Conservation (phyloP, 352 stramenopile genomes). For the Phytophthora syringae region DNA sequence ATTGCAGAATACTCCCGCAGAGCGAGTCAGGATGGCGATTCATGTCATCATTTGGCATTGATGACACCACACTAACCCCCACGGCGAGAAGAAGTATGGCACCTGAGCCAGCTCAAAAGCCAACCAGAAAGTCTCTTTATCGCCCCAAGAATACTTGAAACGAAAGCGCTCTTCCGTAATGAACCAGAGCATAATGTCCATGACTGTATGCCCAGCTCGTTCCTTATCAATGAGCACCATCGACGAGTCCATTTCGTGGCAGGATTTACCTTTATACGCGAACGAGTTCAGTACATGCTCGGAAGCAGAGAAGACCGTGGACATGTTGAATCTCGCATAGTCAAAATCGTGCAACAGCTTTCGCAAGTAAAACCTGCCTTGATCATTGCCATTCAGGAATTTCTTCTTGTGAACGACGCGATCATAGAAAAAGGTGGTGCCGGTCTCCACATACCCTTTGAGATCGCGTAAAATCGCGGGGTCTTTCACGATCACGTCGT, state of each 20-base stretch:
- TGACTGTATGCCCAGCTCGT: constrained; percentile 31
- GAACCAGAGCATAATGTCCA: constrained; percentile 46
- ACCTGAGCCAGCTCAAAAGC: constrained; percentile 40
- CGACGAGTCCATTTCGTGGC: constrained; percentile 72
- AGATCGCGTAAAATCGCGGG: constrained; percentile 43
- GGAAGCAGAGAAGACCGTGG: constrained; percentile 24
- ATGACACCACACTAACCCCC: constrained; percentile 42
- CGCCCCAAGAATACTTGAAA: constrained; percentile 44
- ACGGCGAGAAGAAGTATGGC: constrained; percentile 50
- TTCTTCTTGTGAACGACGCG: constrained; percentile 49
- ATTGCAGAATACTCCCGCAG: constrained; percentile 51
- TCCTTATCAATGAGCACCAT: constrained; percentile 61
- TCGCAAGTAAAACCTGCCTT: constrained; percentile 41
- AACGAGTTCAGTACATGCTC: constrained; percentile 45
- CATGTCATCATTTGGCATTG: constrained; percentile 40
- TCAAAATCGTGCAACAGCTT: constrained; percentile 50
- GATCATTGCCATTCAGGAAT: constrained; percentile 48
- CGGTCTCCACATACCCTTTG: constrained; percentile 47
- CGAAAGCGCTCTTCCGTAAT: constrained; percentile 40
- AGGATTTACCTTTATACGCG: constrained; percentile 46
- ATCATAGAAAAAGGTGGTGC: constrained; percentile 75
- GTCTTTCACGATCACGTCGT: constrained; percentile 57
- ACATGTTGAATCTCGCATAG: constrained; percentile 49
- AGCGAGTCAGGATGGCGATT: constrained; percentile 33
- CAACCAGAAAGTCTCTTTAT: constrained; percentile 58